Evolutionary conservation across 2,329 filamentous ascomycete genomes (phyloP).

Genomic region (Fusarium piperis): DNA sequence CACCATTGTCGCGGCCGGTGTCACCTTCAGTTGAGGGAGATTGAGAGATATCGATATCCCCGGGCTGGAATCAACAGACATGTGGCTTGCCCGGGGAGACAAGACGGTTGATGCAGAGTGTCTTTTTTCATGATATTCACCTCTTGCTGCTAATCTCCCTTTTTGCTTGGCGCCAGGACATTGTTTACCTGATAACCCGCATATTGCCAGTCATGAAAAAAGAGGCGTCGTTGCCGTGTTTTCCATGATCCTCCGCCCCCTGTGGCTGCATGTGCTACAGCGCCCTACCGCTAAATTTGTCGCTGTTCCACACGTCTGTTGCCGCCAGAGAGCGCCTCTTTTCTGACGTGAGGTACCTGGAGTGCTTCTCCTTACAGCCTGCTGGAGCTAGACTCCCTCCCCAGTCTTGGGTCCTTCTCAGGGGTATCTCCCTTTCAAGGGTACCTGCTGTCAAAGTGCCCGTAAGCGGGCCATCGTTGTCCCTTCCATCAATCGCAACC

Average conservation of each 20-base stretch:
- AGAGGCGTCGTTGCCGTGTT: neutral
- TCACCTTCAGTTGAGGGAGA: slow-evolving; percentile 4
- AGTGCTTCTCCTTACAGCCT: neutral
- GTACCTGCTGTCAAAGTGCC: slow-evolving; percentile 11
- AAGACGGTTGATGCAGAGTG: neutral
- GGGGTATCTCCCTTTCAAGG: slow-evolving; percentile 18
- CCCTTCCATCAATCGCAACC: slow-evolving; percentile 25
- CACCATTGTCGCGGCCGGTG: slow-evolving; percentile 23
- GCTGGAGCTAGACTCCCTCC: neutral
- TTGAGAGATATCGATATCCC: neutral
- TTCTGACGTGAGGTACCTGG: neutral
- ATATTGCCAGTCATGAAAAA: neutral
- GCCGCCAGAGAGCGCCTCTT: neutral
- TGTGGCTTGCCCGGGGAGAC: neutral
- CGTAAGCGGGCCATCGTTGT: slow-evolving; percentile 14
- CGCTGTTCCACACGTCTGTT: neutral
- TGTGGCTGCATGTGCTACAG: slow-evolving; percentile 24
- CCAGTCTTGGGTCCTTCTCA: slow-evolving; percentile 12
- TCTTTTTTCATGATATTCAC: neutral
- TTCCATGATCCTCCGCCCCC: neutral
- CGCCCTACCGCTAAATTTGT: slow-evolving; percentile 2
- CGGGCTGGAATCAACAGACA: slow-evolving; percentile 1
- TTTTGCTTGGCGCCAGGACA: slow-evolving; percentile 15
- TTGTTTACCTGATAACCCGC: neutral
- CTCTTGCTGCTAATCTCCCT: neutral